A percentile compares a stretch with the other conserved stretches of the same genome.
These are phyloP conservation scores for Entonaema liquescens DNA, from an alignment of 495 filamentous ascomycete genomes.

Conservation along the genomic window DNA sequence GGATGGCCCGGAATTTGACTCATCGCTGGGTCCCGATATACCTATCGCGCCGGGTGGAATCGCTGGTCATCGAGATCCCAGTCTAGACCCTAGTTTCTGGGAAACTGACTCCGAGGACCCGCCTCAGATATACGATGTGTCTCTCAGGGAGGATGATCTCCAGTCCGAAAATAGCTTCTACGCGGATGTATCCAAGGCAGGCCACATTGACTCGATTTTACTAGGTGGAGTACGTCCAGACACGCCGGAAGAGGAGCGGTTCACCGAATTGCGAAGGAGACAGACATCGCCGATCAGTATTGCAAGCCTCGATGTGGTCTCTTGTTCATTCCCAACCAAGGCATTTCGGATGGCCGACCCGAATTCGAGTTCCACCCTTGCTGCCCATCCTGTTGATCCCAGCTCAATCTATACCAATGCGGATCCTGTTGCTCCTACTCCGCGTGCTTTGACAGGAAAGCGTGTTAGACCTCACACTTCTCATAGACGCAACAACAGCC, in stretches of 20 bases:
- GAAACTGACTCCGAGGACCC: constrained; percentile 48
- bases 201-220: constrained; percentile 55
- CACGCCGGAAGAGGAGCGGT: constrained; percentile 49
- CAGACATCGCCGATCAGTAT: constrained; percentile 61
- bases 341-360: constrained; percentile 58
- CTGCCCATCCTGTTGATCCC: constrained; percentile 70
- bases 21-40: constrained; percentile 66
- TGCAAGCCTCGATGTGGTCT: constrained; percentile 70
- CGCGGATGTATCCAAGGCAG: constrained; percentile 58
- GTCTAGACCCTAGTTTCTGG: constrained; percentile 59
- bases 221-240: constrained; percentile 51
- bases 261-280: constrained; percentile 44
- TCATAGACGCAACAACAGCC: constrained; percentile 63
- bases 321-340: constrained; percentile 83
- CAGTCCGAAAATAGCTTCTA: constrained; percentile 53
- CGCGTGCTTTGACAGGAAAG: constrained; percentile 62
- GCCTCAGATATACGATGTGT: constrained; percentile 53
- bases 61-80: constrained; percentile 64
- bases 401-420: constrained; percentile 55
- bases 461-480: constrained; percentile 56
- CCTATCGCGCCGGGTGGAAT: constrained; percentile 80
- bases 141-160: constrained; percentile 45
- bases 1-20: constrained; percentile 72
- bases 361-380: constrained; percentile 55
- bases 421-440: constrained; percentile 60